Evolutionary conservation across 1,139 yeast species (phyloP).

Genomic region (Zygosaccharomyces pseudobailii): DNA sequence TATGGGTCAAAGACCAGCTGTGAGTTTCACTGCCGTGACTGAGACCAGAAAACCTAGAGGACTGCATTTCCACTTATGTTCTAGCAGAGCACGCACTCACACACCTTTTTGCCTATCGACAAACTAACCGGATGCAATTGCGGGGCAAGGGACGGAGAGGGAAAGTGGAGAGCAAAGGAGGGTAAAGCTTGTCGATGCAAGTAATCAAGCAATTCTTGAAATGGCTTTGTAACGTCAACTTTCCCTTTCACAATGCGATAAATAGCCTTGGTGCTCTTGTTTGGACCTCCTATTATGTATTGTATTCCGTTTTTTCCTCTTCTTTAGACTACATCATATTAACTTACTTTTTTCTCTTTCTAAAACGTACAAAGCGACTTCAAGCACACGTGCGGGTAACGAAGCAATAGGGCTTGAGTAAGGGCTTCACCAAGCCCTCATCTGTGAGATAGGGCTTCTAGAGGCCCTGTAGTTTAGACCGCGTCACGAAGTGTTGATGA

Average conservation of each 20-base stretch:
- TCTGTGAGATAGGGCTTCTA: too few species aligned
- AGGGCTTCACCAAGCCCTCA: neutral
- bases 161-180: neutral
- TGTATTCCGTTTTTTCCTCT: neutral
- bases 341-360: neutral
- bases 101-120: neutral
- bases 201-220: neutral
- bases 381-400: neutral
- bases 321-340: neutral
- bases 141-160: neutral
- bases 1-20: neutral
- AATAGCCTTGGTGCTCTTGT: neutral
- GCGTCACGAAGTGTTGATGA: too few species aligned
- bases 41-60: neutral
- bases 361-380: neutral
- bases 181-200: neutral
- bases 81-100: neutral
- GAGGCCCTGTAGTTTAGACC: too few species aligned
- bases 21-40: neutral
- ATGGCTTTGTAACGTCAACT: neutral
- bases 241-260: neutral
- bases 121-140: neutral
- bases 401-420: neutral
- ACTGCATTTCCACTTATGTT: neutral
- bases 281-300: neutral